Conservation (phyloP, 2,329 filamentous ascomycete species). For the Stachybotrys chlorohalonatus region DNA sequence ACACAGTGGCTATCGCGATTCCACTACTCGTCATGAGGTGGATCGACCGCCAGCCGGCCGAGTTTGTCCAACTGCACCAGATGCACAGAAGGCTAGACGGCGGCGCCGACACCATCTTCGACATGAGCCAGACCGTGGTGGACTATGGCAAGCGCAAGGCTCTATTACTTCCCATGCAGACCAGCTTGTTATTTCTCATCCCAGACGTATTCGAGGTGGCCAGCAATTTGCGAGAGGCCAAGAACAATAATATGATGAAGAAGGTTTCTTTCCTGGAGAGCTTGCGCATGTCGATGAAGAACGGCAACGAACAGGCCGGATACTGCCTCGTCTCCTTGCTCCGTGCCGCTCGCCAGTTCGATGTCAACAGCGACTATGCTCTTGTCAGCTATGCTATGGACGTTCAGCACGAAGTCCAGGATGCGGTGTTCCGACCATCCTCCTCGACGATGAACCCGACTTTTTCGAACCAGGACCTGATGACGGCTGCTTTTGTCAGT, state of each 20-base stretch:
- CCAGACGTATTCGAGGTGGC: conserved; percentile 64
- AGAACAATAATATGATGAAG: conserved; percentile 51
- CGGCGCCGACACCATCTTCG: conserved; percentile 58
- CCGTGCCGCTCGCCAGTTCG: conserved; percentile 55
- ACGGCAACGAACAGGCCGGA: conserved; percentile 58
- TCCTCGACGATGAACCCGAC: conserved; percentile 35
- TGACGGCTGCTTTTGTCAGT: conserved; percentile 59
- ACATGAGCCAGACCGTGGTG: conserved; percentile 55
- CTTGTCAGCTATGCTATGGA: conserved; percentile 60
- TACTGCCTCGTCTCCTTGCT: conserved; percentile 56
- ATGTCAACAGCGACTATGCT: conserved; percentile 52
- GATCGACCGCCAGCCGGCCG: conserved; percentile 55
- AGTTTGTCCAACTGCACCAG: conserved; percentile 56
- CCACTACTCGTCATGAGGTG: conserved; percentile 56
- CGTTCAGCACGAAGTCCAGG: conserved; percentile 59
- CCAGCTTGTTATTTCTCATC: conserved; percentile 51
- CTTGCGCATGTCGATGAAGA: conserved; percentile 52
- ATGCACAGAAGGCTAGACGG: conserved; percentile 54
- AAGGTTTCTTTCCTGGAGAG: conserved; percentile 57
- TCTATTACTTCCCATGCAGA: conserved; percentile 54
- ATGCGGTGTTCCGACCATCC: conserved; percentile 52
- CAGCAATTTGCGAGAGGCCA: conserved; percentile 56
- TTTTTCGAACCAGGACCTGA: conserved; percentile 52
- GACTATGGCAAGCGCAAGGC: conserved; percentile 48
- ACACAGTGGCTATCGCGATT: conserved; percentile 51